These are phyloP conservation scores for Cryptococcus sp. DNA, from an alignment of 1,284 basidiomycete species.

Conservation along the genomic window DNA sequence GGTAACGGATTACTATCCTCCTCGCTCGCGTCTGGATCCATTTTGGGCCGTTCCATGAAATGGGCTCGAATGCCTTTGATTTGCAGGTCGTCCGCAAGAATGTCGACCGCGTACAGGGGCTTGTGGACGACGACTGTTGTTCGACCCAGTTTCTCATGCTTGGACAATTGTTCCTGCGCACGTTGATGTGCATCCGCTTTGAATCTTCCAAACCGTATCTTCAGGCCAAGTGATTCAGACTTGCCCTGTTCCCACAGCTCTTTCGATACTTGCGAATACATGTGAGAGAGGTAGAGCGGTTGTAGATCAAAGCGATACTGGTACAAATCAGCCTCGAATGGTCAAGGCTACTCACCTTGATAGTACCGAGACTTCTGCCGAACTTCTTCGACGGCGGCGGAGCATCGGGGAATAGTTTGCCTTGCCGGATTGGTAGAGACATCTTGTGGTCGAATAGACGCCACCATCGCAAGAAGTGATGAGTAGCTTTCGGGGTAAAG, in stretches of 20 bases:
- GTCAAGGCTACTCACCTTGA: constrained; percentile 60
- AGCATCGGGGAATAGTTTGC: constrained; percentile 71
- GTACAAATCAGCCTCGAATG: background rate
- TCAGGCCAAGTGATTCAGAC: constrained; percentile 71
- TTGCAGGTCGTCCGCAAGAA: constrained; percentile 75
- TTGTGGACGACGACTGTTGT: constrained; percentile 61
- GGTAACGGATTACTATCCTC: constrained; percentile 3
- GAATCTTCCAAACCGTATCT: constrained; percentile 77
- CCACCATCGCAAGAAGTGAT: constrained; percentile 95
- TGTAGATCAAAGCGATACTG: constrained; percentile 76
- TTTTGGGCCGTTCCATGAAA: constrained; percentile 63
- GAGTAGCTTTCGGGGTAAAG: constrained; percentile 80
- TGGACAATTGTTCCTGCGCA: constrained; percentile 67
- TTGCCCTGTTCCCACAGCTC: constrained; percentile 76
- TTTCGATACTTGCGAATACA: constrained; percentile 76
- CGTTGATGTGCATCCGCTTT: constrained; percentile 91
- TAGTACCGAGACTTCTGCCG: constrained; percentile 80
- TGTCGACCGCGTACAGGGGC: constrained; percentile 89
- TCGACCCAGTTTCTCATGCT: constrained; percentile 44
- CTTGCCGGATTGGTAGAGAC: constrained; percentile 84
- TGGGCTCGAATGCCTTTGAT: constrained; percentile 76
- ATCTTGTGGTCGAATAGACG: constrained; percentile 76
- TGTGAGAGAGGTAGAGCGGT: constrained; percentile 81
- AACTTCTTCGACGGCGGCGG: constrained; percentile 83
- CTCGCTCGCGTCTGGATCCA: background rate